Evolutionary conservation across 2,329 filamentous ascomycete species (phyloP), one percentile per base, ranked within the genome.

Genomic region (Podosphaera fusca): DNA sequence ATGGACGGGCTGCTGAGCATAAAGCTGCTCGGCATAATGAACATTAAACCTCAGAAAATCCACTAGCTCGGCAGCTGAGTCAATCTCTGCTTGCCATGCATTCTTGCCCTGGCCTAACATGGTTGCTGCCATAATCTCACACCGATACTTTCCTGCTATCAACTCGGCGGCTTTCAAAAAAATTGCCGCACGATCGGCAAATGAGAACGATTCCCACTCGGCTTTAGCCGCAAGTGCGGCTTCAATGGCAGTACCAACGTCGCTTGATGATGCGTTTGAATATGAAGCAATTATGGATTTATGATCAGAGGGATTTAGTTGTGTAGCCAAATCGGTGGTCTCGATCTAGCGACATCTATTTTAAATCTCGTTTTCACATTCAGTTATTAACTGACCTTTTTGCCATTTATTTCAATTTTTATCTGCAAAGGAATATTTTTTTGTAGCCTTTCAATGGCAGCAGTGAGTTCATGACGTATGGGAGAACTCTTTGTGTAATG

Each of bases 31-130:
- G 34, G 90, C 90, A 67, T 92, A 95, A 69, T 89, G 81, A 56
- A 95, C 90, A 67, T 92, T 92, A 75, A 95, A 95, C 67, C 88
- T 81, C 68, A 96, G 74, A 72, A 96, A 96, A 69, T 98, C 90
- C 64, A 80, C 84, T 64, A 94, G 72, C 75, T 98, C 92, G 7
- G 90, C 90, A 21, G 90, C 90, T 45, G 89, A 79, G 70, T 96
- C 90, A 61, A 96, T 96, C 76, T 98, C 90, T n/a, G 92, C 90
- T 72, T 98, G 90, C 88, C 88, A 96, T 53, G 87, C 87, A 69
- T 95, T 96, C 79, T 96, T 96, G 66, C 92, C 90, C 72, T 98
- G 90, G 60, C 90, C 92, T 36, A 95, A 75, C 80, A 96, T 95
- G 12, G 92, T 95, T 50, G 87, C 81, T 6, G 92, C 90, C 85